Base-by-base conservation (phyloP, 1,284 basidiomycete genomes). In the Heliocybe sulcata region DNA sequence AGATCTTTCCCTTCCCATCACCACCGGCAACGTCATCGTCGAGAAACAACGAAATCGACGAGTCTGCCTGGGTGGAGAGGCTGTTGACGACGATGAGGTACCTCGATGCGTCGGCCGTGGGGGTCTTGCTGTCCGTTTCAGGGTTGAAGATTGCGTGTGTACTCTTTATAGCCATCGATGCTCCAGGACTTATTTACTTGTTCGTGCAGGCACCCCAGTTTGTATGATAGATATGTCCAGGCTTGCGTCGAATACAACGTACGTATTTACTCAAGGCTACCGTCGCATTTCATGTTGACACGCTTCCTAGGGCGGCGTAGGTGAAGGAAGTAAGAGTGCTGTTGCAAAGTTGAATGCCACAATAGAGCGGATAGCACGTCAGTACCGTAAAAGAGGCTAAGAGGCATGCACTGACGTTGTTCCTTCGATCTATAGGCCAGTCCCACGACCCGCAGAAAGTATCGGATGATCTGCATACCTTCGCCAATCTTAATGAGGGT, bases 401-500 rank as follows among this genome's bases (percentile, higher is more conserved):
- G 63, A 22, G 49, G 62, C 31, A 51, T 61, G 38, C 16, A 6
- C 38, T 64, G 14, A 4, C 31, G 35, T 9, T 16, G 33, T 51
- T 49, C 51, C 51, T 35, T n/a, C 19, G 20, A 45, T 11, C 52
- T 54, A 12, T 57, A 85, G 84, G 61, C 16, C 69, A 69, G 51
- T 90, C 85, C 61, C 76, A 83, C 2, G 94, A 98, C 54, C 74
- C 81, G 0, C 76, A 82, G 42, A 91, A 91, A 65, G 88, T 85
- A 0, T 72, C 75, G 1, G 89, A 90, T 55, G 94, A 98, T 64
- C 71, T 99, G 22, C 76, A 84, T 20, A 69, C 81, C 0, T 98
- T 99, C 62, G 94, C 94, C 1, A 88, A 89, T 57, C 72, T 87
- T 35, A 98, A 98, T 67, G 94, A 98, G 63, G 78, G 79, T 20